These are phyloP conservation scores for Nemania bipapillata DNA, from an alignment of 2,329 filamentous ascomycete genomes.

Conservation along the genomic window DNA sequence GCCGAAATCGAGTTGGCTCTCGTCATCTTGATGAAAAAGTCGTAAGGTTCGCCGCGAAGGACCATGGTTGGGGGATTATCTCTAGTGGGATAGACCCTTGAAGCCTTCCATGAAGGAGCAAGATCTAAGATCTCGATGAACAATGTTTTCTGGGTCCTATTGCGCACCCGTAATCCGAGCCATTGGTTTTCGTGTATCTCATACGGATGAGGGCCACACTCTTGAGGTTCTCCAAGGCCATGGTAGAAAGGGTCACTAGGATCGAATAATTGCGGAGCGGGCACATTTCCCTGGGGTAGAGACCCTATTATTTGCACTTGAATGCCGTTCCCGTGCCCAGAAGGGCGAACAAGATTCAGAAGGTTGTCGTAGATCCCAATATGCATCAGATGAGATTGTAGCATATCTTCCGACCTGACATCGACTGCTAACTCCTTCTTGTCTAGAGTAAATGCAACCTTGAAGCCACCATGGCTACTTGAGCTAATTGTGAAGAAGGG, in stretches of 20 bases:
- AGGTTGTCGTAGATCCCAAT: slow-evolving; percentile 1
- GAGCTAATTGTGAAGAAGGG: too few relatives aligned
- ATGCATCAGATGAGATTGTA: neutral
- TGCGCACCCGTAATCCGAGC: neutral
- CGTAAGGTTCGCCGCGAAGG: neutral
- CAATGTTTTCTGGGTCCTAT: neutral
- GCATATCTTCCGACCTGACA: neutral
- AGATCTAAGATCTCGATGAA: slow-evolving; percentile 8
- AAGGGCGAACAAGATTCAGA: neutral
- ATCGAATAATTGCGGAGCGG: too few relatives aligned
- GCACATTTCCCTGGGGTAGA: neutral
- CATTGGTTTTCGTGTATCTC: neutral
- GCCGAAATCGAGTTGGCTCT: fast-evolving
- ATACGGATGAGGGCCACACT: too few relatives aligned
- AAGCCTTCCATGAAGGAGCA: neutral
- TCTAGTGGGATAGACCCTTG: neutral
- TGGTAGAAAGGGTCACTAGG: neutral
- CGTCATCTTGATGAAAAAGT: neutral
- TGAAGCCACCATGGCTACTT: too few relatives aligned
- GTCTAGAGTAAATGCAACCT: too few relatives aligned
- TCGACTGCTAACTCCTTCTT: neutral
- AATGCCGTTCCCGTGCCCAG: neutral
- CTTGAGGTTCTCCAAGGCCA: neutral
- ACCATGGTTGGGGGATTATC: neutral
- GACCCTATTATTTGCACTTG: neutral